Base-by-base conservation (phyloP, 805 yeast species). In the Wickerhamomyces chambardii region DNA sequence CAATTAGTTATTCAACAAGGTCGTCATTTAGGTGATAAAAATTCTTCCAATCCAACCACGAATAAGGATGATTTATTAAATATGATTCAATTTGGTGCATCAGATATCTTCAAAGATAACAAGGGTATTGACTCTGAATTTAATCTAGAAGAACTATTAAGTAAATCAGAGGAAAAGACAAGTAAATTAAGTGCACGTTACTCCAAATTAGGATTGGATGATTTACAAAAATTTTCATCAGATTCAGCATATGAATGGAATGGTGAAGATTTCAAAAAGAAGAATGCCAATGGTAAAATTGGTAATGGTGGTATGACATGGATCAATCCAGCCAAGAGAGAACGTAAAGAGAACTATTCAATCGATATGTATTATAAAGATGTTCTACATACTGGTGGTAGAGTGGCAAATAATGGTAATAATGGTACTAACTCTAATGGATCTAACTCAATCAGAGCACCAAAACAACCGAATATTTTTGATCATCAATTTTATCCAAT, bases 401-500 rank as follows among this genome's bases (percentile, higher is more conserved):
- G 83, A 47, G 53, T 78, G 0, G 33, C 58, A 1, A 47, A 53
- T 7, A 53, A 64, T 36, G 63, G 63, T 35, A 10, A 10, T 19
- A 8, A 7, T 6, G 77, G 82, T 32, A 66, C 83, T 47, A 53
- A 78, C 0, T 32, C 58, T 1, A 47, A 53, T 6, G 53, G 64
- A 35, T 62, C 63, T 34, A 65, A 72, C 9, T 82, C 80, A 2
- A 92, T 95, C 15, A 74, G 72, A 42, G 84, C 94, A 30, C 97
- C 97, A 27, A 85, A 81, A 51, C 92, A 85, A 47, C 63, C 84
- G 40, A 78, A 76, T 39, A 66, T 85, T 28, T 84, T 82, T 52
- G 95, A 92, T 51, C 96, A 89, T 58, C 98, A 92, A 58, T 85
- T 92, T 48, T 84, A 72, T 55, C 86, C 95, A 1, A 69, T 78